Evolutionary conservation across 345 rosid genomes (phyloP), one percentile per base, ranked within the genome.

Genomic region (Anastatica hierochuntica): DNA sequence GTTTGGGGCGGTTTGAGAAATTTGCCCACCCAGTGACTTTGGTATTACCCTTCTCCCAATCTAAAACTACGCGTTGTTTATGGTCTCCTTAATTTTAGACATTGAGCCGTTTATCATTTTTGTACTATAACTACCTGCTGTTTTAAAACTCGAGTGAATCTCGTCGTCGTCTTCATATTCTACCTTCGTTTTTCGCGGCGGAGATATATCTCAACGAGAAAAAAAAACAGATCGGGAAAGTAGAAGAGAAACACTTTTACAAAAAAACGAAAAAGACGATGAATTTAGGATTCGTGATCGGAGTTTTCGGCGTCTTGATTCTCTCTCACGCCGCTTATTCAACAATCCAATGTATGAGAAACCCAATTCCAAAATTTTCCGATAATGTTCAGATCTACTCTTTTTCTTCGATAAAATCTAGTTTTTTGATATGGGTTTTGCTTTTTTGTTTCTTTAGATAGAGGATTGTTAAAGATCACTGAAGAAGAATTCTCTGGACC

Each of bases 401-500:
- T 19, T 0, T 1, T 49, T 10, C 3, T 5, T 29, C 8, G 33
- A 4, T 2, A 7, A 5, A 29, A n/a, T n/a, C n/a, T n/a, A n/a
- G n/a, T n/a, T n/a, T 46, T 35, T 47, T 47, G 39, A 31, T 46
- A 12, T 36, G 47, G 64, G 35, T 1, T 49, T 67, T 15, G 33
- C 53, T 48, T 62, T 6, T 8, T 29, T 8, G 0, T 16, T 31
- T 16, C 57, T 23, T 74, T 77, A 94, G 99, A 82, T 72, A 79
- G 87, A 70, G 87, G 97, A 10, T 57, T 85, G 80, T 69, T 83
- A 77, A 94, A 94, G 79, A 94, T 85, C 48, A 83, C 70, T 76
- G 97, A 83, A 60, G 97, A 88, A 67, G 96, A 84, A 58, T 90
- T 84, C 63, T 76, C 94, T 1, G 72, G 84, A 10, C 96, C 96